A percentile compares a stretch with the other conserved stretches of the same genome.
phyloP scores from a whole-genome alignment of 257 asterid species.

The Petunia secreta region DNA sequence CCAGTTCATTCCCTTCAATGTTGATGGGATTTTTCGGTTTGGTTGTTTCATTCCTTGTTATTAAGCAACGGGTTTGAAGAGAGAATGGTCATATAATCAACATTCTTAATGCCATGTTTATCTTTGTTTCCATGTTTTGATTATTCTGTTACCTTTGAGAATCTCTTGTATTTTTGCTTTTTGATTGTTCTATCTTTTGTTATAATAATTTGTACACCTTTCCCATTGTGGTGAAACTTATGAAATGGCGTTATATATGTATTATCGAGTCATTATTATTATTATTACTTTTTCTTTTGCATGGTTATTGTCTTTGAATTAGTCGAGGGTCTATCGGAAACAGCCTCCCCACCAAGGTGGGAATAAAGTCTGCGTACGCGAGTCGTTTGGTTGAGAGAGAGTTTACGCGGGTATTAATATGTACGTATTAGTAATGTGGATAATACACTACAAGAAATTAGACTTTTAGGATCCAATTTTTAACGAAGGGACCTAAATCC shows the following conservation, averaged over 20 bases:
- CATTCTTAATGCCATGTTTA: background rate
- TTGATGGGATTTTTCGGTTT: slow-evolving; percentile 20
- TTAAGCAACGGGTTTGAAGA: slow-evolving; percentile 6
- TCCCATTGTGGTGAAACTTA: background rate
- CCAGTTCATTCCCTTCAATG: slow-evolving; percentile 24
- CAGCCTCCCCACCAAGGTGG: no score
- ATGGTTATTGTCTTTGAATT: background rate
- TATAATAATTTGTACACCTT: background rate
- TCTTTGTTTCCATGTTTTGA: background rate
- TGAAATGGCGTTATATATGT: background rate
- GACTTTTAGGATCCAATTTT: no score
- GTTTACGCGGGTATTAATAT: no score
- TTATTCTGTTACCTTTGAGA: background rate
- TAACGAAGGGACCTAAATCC: no score
- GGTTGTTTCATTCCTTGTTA: slow-evolving; percentile 27
- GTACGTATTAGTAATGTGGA: no score
- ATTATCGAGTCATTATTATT: background rate
- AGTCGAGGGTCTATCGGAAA: no score
- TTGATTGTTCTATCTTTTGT: background rate
- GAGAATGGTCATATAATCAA: background rate
- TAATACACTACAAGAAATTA: no score
- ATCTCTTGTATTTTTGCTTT: background rate
- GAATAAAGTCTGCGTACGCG: no score
- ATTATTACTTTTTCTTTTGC: background rate
- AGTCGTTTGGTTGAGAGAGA: no score